Percentiles rank a stretch among this genome's conserved stretches.
Conservation (phyloP, 2,329 filamentous ascomycete species). For the Botrytis cinerea region DNA sequence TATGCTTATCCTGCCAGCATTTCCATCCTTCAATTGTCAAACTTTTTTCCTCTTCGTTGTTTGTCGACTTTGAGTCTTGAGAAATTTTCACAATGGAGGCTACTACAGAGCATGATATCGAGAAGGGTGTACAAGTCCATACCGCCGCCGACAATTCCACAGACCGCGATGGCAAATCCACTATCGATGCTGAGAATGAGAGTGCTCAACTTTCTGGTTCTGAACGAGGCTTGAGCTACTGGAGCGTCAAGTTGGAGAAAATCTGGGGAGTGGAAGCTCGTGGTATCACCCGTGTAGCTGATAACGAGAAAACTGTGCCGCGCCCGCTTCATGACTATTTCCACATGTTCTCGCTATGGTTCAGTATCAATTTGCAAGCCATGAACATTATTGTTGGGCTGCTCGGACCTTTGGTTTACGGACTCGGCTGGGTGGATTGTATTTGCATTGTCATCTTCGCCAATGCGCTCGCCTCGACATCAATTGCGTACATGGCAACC, state of each 20-base stretch:
- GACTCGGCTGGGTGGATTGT: constrained; percentile 57
- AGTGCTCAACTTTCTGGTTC: background rate
- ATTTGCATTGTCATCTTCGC: constrained; percentile 58
- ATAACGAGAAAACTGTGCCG: constrained; percentile 54
- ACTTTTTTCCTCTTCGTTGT: background rate
- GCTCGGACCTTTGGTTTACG: constrained; percentile 59
- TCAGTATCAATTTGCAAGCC: constrained; percentile 60
- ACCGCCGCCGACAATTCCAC: constrained; percentile 7
- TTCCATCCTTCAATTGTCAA: background rate
- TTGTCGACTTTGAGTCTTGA: background rate
- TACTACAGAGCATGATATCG: constrained; percentile 25
- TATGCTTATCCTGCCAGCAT: background rate
- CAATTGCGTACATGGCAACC: constrained; percentile 60
- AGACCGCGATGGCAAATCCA: constrained; percentile 19
- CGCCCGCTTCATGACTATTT: constrained; percentile 43
- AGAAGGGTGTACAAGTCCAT: constrained; percentile 24
- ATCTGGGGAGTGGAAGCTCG: constrained; percentile 49
- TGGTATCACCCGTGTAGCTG: constrained; percentile 58
- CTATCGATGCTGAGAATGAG: background rate
- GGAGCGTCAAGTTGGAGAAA: constrained; percentile 23
- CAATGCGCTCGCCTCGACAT: constrained; percentile 52
- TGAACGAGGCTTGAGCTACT: constrained; percentile 16
- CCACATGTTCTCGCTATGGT: constrained; percentile 60
- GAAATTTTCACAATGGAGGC: constrained; percentile 18
- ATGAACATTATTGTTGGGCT: constrained; percentile 64